Base-by-base conservation (phyloP, 1,139 yeast genomes). In the Blastobotrys indianensis region DNA sequence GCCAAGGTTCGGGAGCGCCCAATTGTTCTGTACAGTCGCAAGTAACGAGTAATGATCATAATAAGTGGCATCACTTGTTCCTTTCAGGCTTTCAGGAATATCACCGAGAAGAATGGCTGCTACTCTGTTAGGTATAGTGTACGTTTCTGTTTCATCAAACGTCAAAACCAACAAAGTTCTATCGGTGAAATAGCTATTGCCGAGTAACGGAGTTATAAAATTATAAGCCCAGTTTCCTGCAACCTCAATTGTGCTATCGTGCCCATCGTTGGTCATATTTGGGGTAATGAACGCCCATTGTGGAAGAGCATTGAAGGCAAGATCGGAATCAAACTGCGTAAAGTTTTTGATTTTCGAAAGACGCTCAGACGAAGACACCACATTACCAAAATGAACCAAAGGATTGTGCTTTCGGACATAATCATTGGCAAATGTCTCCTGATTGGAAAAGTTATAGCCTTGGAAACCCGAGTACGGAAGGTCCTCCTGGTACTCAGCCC, bases 321-420 rank as follows among this genome's bases (percentile, higher is more conserved):
- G 53, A 53, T 74, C 77, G 36, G 52, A 52, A 48, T 68, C 54
- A 56, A 74, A 70, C 52, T 65, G 63, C 39, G 74, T 70, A 52
- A 72, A 68, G 60, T 73, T 71, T 63, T 74, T 73, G 60, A 74
- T 64, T 60, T 68, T 65, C 35, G 66, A 60, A 51, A 65, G 54
- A 47, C 75, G 68, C 41, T 63, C 54, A 9, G 58, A 51, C 45
- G 62, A 55, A 35, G 54, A 51, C 50, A 64, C 60, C 44, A 73
- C 61, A 32, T 70, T 66, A 54, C 70, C 73, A 54, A 58, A 72
- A 33, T 64, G 59, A 29, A 70, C 57, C 53, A 74, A 60, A 37
- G 77, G 77, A 60, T 72, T 72, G 62, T 73, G 76, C 57, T 75
- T 73, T 58, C 78, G 70, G 32, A 73, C 71, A 56, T 74, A 74